Base-by-base conservation (phyloP, 805 yeast species). In the Wickerhamiella lipophila region DNA sequence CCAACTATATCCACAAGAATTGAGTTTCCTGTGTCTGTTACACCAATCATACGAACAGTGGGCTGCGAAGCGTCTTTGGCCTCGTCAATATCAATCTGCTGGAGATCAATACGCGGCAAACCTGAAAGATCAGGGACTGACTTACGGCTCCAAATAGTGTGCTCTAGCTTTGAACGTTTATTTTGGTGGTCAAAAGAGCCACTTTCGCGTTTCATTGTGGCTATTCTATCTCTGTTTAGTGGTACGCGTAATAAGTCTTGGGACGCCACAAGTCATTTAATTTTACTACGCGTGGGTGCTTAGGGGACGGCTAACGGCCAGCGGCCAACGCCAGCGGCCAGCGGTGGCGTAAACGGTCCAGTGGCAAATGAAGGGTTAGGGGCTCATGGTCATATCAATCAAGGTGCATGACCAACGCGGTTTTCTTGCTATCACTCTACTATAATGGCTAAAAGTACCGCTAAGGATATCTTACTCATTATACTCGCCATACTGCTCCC, bases 71-170 rank as follows among this genome's bases (percentile, higher is more conserved):
- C 75, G 7, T 75, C 61, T 25, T 66, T 61, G 2, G 83, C 75
- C 58, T 92, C 98, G 59, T 92, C 97, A 1, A 94, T 95, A 63
- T 92, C 98, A 57, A 92, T 69, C 60, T 92, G 98, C 64, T 92
- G 97, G 23, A 45, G 48, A 15, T 45, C 42, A 23, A 45, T 35
- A 8, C 30, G 42, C 36, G 49, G 42, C 25, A 29, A 4, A 6
- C 6, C 4, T 12, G 18, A 8, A 19, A 41, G 32, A 19, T 36
- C 42, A 11, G 48, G 48, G 19, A 23, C 18, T 3, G 42, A 29
- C 1, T 4, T 19, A 6, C 48, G 48, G 21, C 36, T 26, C 48
- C 48, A 45, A 8, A 44, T 18, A 12, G 32, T 11, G 39, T 34
- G 47, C 16, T 34, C 41, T 9, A 18, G 32, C 13, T 32, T 32